Evolutionary conservation across 2,329 filamentous ascomycete genomes (phyloP), one percentile per base, ranked within the genome.

Genomic region (Ophiocordyceps camponoti-floridani): DNA sequence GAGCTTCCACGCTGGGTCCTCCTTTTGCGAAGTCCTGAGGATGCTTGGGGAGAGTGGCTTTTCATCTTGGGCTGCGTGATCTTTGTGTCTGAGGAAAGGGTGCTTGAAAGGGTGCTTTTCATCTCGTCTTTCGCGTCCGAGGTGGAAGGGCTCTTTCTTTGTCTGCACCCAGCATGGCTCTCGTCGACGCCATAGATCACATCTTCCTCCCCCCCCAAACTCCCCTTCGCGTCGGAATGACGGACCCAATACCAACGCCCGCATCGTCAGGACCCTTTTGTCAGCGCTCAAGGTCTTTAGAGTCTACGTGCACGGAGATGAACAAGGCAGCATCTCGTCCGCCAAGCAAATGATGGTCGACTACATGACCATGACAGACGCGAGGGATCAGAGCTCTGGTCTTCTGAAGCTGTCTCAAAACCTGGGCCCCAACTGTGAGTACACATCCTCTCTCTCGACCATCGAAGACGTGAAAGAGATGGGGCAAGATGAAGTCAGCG

Each of bases 381-480:
- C 8, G 13, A 37, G 33, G 33, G 16, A 37, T n/a, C 13, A n/a
- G 13, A n/a, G 16, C 33, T 6, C 14, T n/a, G 13, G 14, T 37
- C 13, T 14, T 13, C 33, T 37, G 33, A 12, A 37, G 33, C 16
- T 16, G 7, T 7, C n/a, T 14, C 33, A 16, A 4, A 37, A 23
- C 12, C 13, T 33, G 8, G 11, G 9, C 7, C 18, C 18, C n/a
- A 13, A 37, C n/a, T 37, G 33, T 33, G 10, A 43, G n/a, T 31
- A 13, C 11, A 44, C 31, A 1, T 4, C 3, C 16, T 46, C 14
- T 43, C 33, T 43, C n/a, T n/a, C n/a, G n/a, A n/a, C n/a, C n/a
- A 9, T 18, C 2, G 53, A 62, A 19, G 10, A 16, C 0, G 50
- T 49, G 2, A 16, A n/a, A 14, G 33, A 37, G 33, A 37, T 37